Evolutionary conservation across 2,329 filamentous ascomycete genomes (phyloP).

Genomic region (Chaetomiaceae sp.): DNA sequence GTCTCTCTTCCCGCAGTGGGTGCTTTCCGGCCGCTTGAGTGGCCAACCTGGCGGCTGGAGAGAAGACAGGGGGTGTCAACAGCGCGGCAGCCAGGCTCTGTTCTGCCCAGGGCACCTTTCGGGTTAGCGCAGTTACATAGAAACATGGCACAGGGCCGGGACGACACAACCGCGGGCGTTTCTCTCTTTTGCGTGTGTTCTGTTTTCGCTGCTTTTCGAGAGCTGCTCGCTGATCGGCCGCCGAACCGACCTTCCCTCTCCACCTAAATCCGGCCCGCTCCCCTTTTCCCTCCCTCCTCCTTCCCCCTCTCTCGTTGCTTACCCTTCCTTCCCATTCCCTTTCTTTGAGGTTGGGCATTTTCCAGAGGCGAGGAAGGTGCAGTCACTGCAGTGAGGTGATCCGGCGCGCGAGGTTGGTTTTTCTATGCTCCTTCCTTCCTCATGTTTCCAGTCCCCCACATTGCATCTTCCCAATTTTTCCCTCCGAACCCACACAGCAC

Average conservation of each 20-base stretch:
- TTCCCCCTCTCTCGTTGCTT: constrained; percentile 31
- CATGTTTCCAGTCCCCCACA: not conserved
- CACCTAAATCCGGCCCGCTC: constrained; percentile 32
- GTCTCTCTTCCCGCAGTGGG: constrained; percentile 23
- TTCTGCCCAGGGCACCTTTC: not conserved
- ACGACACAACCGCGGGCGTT: constrained; percentile 16
- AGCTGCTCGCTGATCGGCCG: constrained; percentile 22
- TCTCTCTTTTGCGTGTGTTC: constrained; percentile 7
- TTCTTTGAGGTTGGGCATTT: constrained; percentile 26
- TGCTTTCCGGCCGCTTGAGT: constrained; percentile 22
- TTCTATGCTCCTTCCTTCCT: not conserved
- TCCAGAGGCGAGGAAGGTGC: constrained; percentile 33
- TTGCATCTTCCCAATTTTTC: not conserved
- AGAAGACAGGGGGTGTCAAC: constrained; percentile 18
- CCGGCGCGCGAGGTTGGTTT: not conserved
- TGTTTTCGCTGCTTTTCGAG: constrained; percentile 20
- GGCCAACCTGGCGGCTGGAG: constrained; percentile 19
- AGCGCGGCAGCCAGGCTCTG: constrained; percentile 9
- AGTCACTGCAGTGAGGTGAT: not conserved
- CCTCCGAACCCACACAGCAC: not conserved
- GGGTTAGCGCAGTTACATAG: constrained; percentile 1
- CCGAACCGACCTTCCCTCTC: constrained; percentile 20
- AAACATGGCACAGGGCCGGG: constrained; percentile 19
- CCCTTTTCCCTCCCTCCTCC: constrained; percentile 35
- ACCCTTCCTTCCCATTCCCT: constrained; percentile 33